These are phyloP conservation scores for Taiwanofungus camphoratus DNA, from an alignment of 1,284 basidiomycete species.

Conservation along the genomic window DNA sequence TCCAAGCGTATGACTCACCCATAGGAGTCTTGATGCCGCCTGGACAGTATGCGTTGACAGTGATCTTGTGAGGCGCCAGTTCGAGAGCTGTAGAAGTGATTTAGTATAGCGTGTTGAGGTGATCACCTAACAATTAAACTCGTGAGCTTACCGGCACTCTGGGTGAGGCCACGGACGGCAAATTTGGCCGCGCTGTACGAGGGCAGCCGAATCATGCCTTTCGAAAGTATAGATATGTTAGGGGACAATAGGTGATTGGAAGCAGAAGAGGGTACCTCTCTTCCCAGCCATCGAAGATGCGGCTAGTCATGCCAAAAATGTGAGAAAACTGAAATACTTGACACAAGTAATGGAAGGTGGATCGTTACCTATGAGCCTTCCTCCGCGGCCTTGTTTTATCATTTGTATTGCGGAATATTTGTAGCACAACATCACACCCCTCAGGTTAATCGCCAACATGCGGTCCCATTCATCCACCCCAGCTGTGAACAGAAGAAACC, in stretches of 20 bases:
- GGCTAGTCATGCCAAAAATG: constrained; percentile 1
- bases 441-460: constrained; percentile 26
- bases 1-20: constrained; percentile 2
- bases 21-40: constrained; percentile 3
- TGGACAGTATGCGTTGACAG: constrained; percentile 4
- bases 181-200: constrained; percentile 4
- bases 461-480: constrained; percentile 21
- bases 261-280: constrained; percentile 14
- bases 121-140: too few species aligned
- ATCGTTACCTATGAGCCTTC: constrained; percentile 21
- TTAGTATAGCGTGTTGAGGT: too few species aligned
- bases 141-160: not conserved
- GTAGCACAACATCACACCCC: constrained; percentile 29
- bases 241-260: not conserved
- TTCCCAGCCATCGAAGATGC: constrained; percentile 23
- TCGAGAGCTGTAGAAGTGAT: constrained; percentile 1
- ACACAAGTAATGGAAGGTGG: not conserved
- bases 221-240: not conserved
- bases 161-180: constrained; percentile 5
- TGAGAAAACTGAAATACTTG: not conserved
- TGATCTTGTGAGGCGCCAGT: constrained; percentile 1
- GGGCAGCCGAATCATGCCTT: not conserved
- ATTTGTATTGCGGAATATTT: constrained; percentile 30
- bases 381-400: constrained; percentile 31
- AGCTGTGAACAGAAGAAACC: constrained; percentile 8